Evolutionary conservation across 352 stramenopile species (phyloP).

Genomic region (Globisporangium cederbergense): DNA sequence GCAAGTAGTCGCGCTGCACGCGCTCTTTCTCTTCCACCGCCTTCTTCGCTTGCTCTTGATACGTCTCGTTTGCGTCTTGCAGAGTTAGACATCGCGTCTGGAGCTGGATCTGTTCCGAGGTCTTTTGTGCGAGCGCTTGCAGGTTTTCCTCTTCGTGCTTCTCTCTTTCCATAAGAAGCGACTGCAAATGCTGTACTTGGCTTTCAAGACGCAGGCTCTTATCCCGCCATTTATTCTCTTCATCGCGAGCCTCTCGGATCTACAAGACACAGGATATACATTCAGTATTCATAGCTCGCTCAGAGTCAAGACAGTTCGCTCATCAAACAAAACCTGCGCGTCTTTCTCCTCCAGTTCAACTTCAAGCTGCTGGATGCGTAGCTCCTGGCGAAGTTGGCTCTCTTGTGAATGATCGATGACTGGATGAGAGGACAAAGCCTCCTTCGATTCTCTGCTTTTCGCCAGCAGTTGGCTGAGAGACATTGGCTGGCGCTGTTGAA

Average conservation of each 20-base stretch:
- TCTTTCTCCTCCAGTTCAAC: constrained; percentile 12
- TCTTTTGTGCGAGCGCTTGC: constrained; percentile 27
- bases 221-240: constrained; percentile 22
- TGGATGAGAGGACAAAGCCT: neutral
- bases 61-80: constrained; percentile 32
- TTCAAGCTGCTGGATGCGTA: constrained; percentile 13
- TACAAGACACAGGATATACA: neutral
- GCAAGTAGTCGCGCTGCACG: constrained; percentile 43
- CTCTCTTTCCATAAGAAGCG: constrained; percentile 24
- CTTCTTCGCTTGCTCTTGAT: constrained; percentile 30
- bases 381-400: neutral
- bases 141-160: constrained; percentile 20
- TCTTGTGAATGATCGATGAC: neutral
- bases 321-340: constrained; percentile 3
- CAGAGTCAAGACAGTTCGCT: neutral
- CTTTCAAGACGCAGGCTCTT: constrained; percentile 18
- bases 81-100: constrained; percentile 27
- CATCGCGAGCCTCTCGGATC: constrained; percentile 12
- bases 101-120: constrained; percentile 21
- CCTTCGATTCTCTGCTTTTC: neutral
- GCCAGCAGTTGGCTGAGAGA: constrained; percentile 16
- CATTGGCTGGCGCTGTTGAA: constrained; percentile 4
- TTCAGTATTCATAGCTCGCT: too few relatives aligned
- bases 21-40: constrained; percentile 36
- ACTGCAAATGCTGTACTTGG: constrained; percentile 23